Evolutionary conservation across 257 asterid genomes (phyloP).

Genomic region (Lantana camara): DNA sequence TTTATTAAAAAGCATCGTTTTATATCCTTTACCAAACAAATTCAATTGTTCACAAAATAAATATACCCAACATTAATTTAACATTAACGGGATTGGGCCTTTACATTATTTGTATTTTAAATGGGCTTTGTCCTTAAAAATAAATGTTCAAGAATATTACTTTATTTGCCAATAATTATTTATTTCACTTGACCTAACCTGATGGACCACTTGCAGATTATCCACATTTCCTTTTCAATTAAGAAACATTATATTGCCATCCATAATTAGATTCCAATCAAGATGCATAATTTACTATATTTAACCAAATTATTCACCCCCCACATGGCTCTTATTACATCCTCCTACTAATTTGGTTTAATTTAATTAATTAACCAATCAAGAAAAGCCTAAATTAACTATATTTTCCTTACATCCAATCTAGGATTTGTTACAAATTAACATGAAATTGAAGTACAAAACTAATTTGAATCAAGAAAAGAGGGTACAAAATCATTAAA

Average conservation of each 20-base stretch:
- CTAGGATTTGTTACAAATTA: too few species aligned
- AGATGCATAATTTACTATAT: background rate
- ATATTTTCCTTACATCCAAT: too few species aligned
- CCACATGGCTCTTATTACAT: background rate
- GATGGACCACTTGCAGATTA: background rate
- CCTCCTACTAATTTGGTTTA: background rate
- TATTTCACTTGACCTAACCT: background rate
- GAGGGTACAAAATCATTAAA: background rate
- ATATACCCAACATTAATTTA: background rate
- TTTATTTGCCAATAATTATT: too few species aligned
- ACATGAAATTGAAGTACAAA: too few species aligned
- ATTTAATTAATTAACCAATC: background rate
- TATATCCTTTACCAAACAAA: background rate
- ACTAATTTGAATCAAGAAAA: slow-evolving; percentile 4
- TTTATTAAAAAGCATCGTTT: background rate
- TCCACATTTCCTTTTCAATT: background rate
- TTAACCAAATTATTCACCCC: background rate
- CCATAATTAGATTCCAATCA: background rate
- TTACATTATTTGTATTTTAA: background rate
- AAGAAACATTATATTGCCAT: background rate
- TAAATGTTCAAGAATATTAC: background rate
- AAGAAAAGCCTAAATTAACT: background rate
- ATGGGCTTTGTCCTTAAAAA: slow-evolving; percentile 6
- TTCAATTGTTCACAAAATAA: background rate
- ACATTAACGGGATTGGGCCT: too few species aligned